phyloP scores from a whole-genome alignment of 768 basidiomycete genomes.

The Coprinopsis strossmayeri region DNA sequence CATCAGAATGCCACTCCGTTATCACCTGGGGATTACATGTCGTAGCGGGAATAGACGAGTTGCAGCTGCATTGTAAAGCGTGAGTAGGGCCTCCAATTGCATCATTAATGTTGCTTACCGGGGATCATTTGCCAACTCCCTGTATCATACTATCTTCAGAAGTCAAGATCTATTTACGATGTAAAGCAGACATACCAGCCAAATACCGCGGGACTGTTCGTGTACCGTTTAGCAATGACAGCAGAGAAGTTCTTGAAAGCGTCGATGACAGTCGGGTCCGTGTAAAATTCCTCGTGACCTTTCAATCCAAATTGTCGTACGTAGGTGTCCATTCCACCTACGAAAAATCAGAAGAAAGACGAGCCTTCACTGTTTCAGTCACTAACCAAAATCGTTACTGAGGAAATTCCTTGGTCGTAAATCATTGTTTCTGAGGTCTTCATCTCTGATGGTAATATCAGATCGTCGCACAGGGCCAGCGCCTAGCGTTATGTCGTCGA shows the following conservation, averaged over 20 bases:
- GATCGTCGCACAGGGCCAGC: conserved; percentile 14
- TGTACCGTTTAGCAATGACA: conserved; percentile 49
- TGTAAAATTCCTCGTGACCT: conserved; percentile 56
- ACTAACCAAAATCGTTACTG: conserved; percentile 59
- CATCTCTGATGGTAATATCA: conserved; percentile 24
- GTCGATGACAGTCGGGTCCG: conserved; percentile 38
- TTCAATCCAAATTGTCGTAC: conserved; percentile 42
- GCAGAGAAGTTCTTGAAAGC: conserved; percentile 54
- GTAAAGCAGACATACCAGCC: conserved; percentile 30
- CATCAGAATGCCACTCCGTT: conserved; percentile 47
- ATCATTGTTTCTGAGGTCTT: conserved; percentile 20
- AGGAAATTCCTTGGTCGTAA: conserved; percentile 45
- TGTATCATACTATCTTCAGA: conserved; percentile 16
- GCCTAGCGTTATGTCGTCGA: conserved; percentile 20
- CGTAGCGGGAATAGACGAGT: conserved; percentile 42
- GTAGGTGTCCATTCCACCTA: conserved; percentile 65
- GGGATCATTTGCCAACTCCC: conserved; percentile 65
- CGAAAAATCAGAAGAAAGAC: too few species aligned
- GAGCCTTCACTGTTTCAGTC: too few species aligned
- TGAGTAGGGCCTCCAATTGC: conserved; percentile 2
- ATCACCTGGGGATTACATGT: conserved; percentile 45
- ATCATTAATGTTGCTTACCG: conserved; percentile 27
- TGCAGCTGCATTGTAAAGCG: conserved; percentile 39
- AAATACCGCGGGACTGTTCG: conserved; percentile 45
- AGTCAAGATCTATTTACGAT: not conserved